Evolutionary conservation across 169 alveolate genomes (phyloP).

Genomic region (Plasmodium cynomolgi): DNA sequence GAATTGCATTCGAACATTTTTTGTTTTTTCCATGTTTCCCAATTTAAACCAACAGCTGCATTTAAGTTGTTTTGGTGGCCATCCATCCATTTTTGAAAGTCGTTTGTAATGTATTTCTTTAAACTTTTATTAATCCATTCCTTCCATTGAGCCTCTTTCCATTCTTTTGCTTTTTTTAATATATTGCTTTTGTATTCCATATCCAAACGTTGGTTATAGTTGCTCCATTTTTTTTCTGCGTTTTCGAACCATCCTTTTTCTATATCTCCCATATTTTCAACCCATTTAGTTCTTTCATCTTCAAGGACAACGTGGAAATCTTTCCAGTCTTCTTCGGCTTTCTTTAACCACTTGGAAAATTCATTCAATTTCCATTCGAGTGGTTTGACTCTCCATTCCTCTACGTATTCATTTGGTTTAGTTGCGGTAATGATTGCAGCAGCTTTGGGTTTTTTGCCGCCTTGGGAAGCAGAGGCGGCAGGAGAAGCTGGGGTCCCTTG

Average conservation of each 20-base stretch:
- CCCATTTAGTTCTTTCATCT: neutral
- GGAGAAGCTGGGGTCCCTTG: no score
- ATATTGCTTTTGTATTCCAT: neutral
- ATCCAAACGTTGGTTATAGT: neutral
- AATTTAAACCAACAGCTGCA: neutral
- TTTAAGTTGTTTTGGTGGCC: neutral
- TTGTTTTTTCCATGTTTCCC: neutral
- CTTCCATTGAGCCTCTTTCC: conserved; percentile 11
- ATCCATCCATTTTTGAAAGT: neutral
- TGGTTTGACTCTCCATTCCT: neutral
- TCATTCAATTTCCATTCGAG: conserved; percentile 10
- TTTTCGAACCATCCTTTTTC: neutral
- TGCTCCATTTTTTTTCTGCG: neutral
- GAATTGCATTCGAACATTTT: neutral
- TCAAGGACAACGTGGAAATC: neutral
- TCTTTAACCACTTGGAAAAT: neutral
- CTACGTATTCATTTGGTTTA: neutral
- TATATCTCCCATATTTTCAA: neutral
- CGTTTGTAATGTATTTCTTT: neutral
- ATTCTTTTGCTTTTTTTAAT: neutral
- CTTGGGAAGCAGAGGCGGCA: no score
- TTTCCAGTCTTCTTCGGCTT: neutral
- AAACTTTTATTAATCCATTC: neutral
- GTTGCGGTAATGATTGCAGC: neutral
- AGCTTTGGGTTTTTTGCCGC: neutral